Evolutionary conservation across 352 stramenopile genomes (phyloP).

Genomic region (Pythium brachiatum): DNA sequence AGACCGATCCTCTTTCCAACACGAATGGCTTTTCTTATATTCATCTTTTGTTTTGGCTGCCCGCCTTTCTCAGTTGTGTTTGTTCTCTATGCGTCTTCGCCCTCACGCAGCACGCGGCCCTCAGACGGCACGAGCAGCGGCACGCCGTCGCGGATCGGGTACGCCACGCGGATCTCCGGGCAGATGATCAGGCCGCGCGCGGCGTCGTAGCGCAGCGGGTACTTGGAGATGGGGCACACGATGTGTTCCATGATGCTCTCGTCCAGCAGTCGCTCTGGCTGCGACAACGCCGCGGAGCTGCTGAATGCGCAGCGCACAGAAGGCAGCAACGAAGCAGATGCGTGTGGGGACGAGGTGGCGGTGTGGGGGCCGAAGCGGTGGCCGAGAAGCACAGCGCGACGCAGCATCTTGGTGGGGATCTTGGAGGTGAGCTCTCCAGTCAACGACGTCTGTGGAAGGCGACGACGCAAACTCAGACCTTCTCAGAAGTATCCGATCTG

Average conservation of each 20-base stretch:
- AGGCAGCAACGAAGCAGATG: too few species aligned
- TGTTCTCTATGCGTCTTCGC: slow-evolving; percentile 27
- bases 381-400: neutral
- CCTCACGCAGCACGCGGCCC: slow-evolving; percentile 61
- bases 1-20: neutral
- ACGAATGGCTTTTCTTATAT: slow-evolving; percentile 1
- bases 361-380: neutral
- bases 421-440: neutral
- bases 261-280: slow-evolving; percentile 37
- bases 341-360: neutral
- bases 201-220: slow-evolving; percentile 66
- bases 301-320: neutral
- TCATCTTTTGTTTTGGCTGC: neutral
- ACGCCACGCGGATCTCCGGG: slow-evolving; percentile 81
- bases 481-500: neutral
- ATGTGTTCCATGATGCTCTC: slow-evolving; percentile 76
- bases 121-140: slow-evolving; percentile 74
- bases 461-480: neutral
- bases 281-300: neutral
- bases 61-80: neutral
- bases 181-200: slow-evolving; percentile 65
- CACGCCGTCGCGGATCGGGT: slow-evolving; percentile 74
- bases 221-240: slow-evolving; percentile 86
- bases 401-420: slow-evolving; percentile 1
- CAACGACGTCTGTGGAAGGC: neutral